Conservation (phyloP, 129 eudicot species). For the Saposhnikovia divaricata region DNA sequence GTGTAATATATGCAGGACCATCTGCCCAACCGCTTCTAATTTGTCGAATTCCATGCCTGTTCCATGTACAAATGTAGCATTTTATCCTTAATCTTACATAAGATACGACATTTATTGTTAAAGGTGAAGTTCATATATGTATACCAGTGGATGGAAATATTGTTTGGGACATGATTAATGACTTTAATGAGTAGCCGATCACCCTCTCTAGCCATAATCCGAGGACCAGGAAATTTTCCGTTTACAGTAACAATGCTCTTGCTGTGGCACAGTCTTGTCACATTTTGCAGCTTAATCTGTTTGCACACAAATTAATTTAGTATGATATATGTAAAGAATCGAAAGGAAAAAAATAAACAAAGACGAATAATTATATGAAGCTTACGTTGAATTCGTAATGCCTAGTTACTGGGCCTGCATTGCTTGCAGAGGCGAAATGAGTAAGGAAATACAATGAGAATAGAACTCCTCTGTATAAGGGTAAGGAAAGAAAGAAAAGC, state of each 20-base stretch:
- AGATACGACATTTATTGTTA: neutral
- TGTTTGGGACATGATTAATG: slow-evolving; percentile 25
- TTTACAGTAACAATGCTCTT: slow-evolving; percentile 30
- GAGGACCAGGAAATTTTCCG: slow-evolving; percentile 29
- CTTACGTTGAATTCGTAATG: slow-evolving; percentile 16
- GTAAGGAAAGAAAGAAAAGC: neutral
- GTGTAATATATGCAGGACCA: slow-evolving; percentile 45
- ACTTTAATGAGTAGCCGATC: slow-evolving; percentile 30
- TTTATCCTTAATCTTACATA: neutral
- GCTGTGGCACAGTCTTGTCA: slow-evolving; percentile 34
- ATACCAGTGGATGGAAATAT: slow-evolving; percentile 38
- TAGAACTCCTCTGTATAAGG: neutral
- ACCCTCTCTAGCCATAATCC: slow-evolving; percentile 23
- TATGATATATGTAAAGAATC: neutral
- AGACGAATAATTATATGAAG: neutral
- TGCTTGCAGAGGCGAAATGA: neutral
- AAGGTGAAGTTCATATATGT: neutral
- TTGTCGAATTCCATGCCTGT: slow-evolving; percentile 55
- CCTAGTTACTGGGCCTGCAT: slow-evolving; percentile 17
- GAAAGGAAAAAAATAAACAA: neutral
- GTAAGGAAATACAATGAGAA: slow-evolving; percentile 9
- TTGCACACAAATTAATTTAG: neutral
- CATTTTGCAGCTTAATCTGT: slow-evolving; percentile 23
- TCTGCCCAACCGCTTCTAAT: slow-evolving; percentile 48
- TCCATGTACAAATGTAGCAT: neutral